Evolutionary conservation across 352 stramenopile genomes (phyloP), one percentile per base, ranked within the genome.

Genomic region (Aphanomyces invadans): DNA sequence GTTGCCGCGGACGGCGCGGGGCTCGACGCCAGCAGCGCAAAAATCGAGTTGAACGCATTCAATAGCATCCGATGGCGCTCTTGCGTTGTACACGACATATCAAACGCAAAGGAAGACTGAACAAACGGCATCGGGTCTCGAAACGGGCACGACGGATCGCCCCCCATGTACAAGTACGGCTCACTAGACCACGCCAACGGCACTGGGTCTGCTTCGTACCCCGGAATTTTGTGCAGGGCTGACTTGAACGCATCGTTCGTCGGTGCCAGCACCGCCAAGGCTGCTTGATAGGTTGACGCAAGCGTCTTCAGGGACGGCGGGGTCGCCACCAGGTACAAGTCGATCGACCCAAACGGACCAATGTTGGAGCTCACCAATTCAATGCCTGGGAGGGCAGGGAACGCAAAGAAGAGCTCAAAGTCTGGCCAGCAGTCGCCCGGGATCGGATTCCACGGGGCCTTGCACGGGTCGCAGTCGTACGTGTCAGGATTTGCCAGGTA

Each of bases 101-200:
- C 59, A 55, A 65, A 65, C 1, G 31, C 10, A 55, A 65, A 65
- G 15, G 59, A 65, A 5, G 33, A 44, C 29, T 65, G 59, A 2
- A 65, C 46, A 26, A 32, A 56, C 4, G 59, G 36, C 2, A 65
- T 11, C 2, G 19, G 19, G 7, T 19, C 15, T 17, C 59, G 31
- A 56, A 56, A 26, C 10, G n/a, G 10, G 51, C 59, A 65, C 38
- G 46, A 36, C 10, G 59, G 59, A 28, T 56, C 39, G 46, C 44
- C 59, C 7, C 59, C 59, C 10, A 52, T 31, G 32, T 32, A 65
- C 15, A 55, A 12, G 0, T 54, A 23, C 19, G 4, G n/a, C 19
- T 5, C 5, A 3, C 32, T 28, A 1, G 17, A 19, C 59, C 59
- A 65, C 0, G 26, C 7, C 0, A 25, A 26, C 1, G 59, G 59